Conservation (phyloP, 495 filamentous ascomycete species). For the Xylaria acuta region DNA sequence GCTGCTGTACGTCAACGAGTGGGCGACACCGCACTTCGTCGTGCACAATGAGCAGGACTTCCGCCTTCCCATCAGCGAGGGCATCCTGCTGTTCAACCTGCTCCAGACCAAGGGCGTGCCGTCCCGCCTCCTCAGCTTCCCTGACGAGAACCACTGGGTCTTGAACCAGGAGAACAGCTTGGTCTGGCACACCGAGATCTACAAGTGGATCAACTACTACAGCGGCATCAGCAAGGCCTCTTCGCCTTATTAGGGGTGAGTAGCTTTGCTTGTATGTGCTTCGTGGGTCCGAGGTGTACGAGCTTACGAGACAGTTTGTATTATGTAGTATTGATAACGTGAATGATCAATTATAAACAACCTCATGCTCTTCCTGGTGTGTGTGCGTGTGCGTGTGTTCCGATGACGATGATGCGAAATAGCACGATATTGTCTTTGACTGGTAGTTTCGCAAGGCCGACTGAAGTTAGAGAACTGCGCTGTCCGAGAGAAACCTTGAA, state of each 20-base stretch:
- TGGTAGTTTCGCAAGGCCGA: neutral
- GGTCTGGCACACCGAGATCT: conserved; percentile 74
- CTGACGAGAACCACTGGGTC: conserved; percentile 71
- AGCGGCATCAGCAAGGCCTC: conserved; percentile 53
- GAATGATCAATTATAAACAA: conserved; percentile 6
- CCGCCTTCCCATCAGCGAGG: conserved; percentile 71
- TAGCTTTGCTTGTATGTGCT: neutral
- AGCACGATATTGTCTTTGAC: neutral
- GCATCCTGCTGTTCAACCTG: conserved; percentile 75
- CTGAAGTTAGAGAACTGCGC: neutral
- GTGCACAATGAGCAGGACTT: conserved; percentile 81
- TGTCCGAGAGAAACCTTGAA: neutral
- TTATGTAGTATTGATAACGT: conserved; percentile 18
- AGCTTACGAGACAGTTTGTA: conserved; percentile 6
- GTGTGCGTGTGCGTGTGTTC: neutral
- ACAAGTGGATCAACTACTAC: conserved; percentile 78
- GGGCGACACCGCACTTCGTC: conserved; percentile 74
- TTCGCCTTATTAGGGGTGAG: conserved; percentile 37
- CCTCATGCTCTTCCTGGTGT: neutral
- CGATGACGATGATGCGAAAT: neutral
- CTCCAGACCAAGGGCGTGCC: conserved; percentile 69
- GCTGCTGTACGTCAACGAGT: conserved; percentile 59
- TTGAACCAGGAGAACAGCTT: conserved; percentile 75
- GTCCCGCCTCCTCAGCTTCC: conserved; percentile 65
- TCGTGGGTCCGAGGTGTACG: neutral